Conservation (phyloP, 2,329 filamentous ascomycete species). For the Biscogniauxia mediterranea region DNA sequence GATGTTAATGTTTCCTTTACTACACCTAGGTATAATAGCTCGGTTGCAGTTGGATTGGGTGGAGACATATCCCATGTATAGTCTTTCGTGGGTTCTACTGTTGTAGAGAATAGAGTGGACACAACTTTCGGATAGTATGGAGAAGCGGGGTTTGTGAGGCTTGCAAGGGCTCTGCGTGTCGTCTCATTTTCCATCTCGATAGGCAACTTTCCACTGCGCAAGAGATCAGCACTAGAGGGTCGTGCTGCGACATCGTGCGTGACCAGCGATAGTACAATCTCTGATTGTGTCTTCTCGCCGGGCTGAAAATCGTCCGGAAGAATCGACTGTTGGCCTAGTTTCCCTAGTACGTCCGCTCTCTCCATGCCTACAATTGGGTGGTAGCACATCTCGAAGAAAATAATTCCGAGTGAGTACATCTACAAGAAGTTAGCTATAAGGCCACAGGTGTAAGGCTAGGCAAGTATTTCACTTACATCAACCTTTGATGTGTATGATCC, state of each 20-base stretch:
- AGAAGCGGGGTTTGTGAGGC: slow-evolving; percentile 77
- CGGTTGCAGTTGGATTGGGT: slow-evolving; percentile 50
- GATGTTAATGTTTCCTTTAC: slow-evolving; percentile 72
- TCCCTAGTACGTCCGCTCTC: slow-evolving; percentile 61
- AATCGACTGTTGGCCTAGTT: slow-evolving; percentile 63
- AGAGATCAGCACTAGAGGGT: slow-evolving; percentile 76
- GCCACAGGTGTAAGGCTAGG: not conserved
- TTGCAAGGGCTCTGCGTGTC: slow-evolving; percentile 77
- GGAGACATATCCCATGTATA: slow-evolving; percentile 72
- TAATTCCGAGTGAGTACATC: slow-evolving; percentile 97
- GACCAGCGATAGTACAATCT: slow-evolving; percentile 76
- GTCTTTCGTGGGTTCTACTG: slow-evolving; percentile 76
- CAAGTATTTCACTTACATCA: slow-evolving; percentile 57
- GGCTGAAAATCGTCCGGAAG: slow-evolving; percentile 73
- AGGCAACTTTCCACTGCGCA: slow-evolving; percentile 83
- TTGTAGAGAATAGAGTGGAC: slow-evolving; percentile 76
- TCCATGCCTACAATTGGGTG: slow-evolving; percentile 62
- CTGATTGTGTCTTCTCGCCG: slow-evolving; percentile 69
- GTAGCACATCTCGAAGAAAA: slow-evolving; percentile 98
- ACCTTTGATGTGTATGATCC: slow-evolving; percentile 90
- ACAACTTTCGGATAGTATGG: slow-evolving; percentile 90
- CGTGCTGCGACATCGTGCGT: slow-evolving; percentile 80
- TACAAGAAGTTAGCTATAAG: slow-evolving; percentile 28
- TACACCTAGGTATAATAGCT: slow-evolving; percentile 68
- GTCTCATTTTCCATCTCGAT: slow-evolving; percentile 92